Conservation (phyloP, 164 flowering plant genomes). For the Sextonia rubra region DNA sequence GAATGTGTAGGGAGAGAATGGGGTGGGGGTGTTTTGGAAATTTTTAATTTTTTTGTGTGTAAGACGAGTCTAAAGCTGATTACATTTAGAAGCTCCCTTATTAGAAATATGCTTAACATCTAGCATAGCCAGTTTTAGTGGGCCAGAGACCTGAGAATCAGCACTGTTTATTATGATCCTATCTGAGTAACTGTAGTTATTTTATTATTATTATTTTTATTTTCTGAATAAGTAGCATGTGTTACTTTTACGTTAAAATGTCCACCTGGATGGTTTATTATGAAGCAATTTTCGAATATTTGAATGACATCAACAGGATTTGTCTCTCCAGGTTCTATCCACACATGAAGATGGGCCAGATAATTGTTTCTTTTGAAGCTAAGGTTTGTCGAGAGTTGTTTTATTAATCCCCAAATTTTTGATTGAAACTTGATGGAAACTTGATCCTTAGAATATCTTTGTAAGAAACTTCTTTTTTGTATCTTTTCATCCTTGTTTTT, state of each 20-base stretch:
- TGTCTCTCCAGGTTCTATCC: constrained; percentile 63
- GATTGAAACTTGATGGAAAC: background rate
- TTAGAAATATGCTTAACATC: no score
- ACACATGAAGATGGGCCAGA: constrained; percentile 45
- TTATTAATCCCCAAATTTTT: background rate
- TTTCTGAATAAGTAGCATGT: background rate
- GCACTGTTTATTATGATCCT: background rate
- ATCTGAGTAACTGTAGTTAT: background rate
- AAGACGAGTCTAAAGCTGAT: no score
- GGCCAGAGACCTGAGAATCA: background rate
- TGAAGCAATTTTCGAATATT: background rate
- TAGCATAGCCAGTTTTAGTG: background rate
- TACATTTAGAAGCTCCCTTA: no score
- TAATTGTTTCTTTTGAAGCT: constrained; percentile 52
- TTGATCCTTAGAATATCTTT: background rate
- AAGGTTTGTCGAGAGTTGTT: constrained; percentile 40
- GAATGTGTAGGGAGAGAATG: no score
- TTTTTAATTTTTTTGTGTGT: no score
- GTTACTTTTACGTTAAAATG: background rate
- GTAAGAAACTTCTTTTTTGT: background rate
- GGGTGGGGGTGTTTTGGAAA: no score
- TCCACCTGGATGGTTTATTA: background rate
- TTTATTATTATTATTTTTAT: background rate
- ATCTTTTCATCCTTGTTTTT: background rate
- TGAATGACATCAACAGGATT: background rate